Base-by-base conservation (phyloP, 768 basidiomycete species). In the Sarcodon sp. region DNA sequence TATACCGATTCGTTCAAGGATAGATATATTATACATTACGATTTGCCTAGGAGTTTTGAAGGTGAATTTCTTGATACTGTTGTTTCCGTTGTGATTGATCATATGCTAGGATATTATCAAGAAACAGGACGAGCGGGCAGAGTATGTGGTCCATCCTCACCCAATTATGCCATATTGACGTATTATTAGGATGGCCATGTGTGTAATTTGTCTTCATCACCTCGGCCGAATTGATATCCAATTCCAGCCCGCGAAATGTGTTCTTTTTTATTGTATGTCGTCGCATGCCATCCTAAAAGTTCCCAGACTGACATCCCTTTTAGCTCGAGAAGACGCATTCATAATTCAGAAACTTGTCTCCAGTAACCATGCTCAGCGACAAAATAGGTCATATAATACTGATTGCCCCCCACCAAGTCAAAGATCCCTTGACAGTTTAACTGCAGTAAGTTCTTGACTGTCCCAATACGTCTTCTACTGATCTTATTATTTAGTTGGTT, bases 201-300 rank as follows among this genome's bases (percentile, higher is more conserved):
- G 21, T 27, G 21, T 27, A 27, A 27, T 3, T 27, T 27, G 21
- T 27, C 4, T 27, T 27, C 4, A 27, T 27, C 21, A 27, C 4
- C 21, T 27, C 21, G 21, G 21, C 21, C 21, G 21, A 27, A 27
- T 27, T 27, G 21, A 27, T 27, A 27, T 27, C 21, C 21, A 27
- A 4, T 27, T 27, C 21, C 44, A 90, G 87, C 76, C 85, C 1
- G 72, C 88, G 0, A 87, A 84, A 64, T 90, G 87, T 53, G 66
- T 89, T 27, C 62, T 90, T 1, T 91, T 87, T 58, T 91, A 88
- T 57, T 89, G 87, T 86, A 53, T n/a, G n/a, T n/a, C 56, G 77
- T 41, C 21, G 21, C 12, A 21, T 7, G 7, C 45, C 45, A 37
- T 16, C 1, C 33, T 38, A 31, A 36, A 44, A 35, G 7, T 35